These are phyloP conservation scores for Hygrophila difformis DNA, from an alignment of 257 asterid genomes.

Conservation along the genomic window DNA sequence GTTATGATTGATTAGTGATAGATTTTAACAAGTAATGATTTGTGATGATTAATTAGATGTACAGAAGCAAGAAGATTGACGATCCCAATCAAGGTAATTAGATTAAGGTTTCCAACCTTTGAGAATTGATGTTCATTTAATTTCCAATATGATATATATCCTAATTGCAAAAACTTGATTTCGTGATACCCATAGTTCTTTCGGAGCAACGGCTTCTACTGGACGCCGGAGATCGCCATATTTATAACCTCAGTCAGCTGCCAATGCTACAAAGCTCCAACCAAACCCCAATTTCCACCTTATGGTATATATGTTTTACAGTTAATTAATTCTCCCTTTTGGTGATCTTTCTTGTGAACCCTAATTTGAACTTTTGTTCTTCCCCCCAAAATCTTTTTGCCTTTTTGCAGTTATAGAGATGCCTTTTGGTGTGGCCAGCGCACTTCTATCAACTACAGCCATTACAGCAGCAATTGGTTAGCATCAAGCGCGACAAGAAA, in stretches of 20 bases:
- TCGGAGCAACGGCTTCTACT: conserved; percentile 55
- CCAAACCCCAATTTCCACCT: conserved; percentile 39
- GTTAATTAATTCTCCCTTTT: neutral
- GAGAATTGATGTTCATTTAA: neutral
- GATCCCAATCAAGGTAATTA: conserved; percentile 75
- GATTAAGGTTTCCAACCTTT: conserved; percentile 26
- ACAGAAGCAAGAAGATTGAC: conserved; percentile 89
- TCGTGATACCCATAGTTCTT: conserved; percentile 32
- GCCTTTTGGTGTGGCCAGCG: conserved; percentile 26
- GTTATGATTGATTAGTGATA: too few relatives aligned
- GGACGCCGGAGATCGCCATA: conserved; percentile 67
- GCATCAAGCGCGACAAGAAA: conserved; percentile 20
- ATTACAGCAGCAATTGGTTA: conserved; percentile 27
- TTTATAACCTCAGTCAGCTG: conserved; percentile 71
- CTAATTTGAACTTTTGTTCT: conserved; percentile 4
- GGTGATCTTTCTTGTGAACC: neutral
- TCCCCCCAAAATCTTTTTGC: neutral
- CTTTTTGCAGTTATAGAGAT: conserved; percentile 37
- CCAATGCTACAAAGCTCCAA: conserved; percentile 63
- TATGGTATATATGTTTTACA: conserved; percentile 25
- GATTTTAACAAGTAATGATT: neutral
- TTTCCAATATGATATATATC: neutral
- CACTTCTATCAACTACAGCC: conserved; percentile 25
- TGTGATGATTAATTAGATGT: conserved; percentile 47
- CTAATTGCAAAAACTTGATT: too few relatives aligned